phyloP scores from a whole-genome alignment of 345 rosid species.

The Lenwebbia sp. region DNA sequence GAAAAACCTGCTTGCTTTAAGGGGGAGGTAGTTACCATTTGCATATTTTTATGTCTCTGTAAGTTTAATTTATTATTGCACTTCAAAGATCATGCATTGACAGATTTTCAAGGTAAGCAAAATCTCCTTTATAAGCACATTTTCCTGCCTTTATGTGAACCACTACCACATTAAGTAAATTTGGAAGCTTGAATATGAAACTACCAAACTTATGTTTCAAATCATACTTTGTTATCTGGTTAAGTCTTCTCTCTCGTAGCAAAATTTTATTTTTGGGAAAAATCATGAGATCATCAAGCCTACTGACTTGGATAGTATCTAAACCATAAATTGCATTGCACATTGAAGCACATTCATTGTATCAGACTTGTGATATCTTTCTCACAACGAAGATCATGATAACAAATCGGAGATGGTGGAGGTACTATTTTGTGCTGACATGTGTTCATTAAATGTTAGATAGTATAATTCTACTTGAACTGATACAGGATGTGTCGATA shows the following conservation, averaged over 20 bases:
- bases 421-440: background rate
- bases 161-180: background rate
- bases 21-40: constrained; percentile 47
- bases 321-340: background rate
- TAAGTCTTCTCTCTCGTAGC: background rate
- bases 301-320: background rate
- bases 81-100: background rate
- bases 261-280: background rate
- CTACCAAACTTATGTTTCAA: background rate
- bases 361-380: background rate
- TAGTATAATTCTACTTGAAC: background rate
- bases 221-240: background rate
- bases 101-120: background rate
- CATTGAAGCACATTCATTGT: background rate
- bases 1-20: constrained; percentile 75
- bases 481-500: background rate
- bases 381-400: background rate
- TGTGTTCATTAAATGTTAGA: background rate
- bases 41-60: background rate
- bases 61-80: background rate
- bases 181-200: background rate
- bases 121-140: background rate
- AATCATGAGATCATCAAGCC: background rate
- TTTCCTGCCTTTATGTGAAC: background rate
- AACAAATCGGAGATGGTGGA: background rate